Conservation (phyloP, 163 green algal species). For the Scenedesmus sp. region DNA sequence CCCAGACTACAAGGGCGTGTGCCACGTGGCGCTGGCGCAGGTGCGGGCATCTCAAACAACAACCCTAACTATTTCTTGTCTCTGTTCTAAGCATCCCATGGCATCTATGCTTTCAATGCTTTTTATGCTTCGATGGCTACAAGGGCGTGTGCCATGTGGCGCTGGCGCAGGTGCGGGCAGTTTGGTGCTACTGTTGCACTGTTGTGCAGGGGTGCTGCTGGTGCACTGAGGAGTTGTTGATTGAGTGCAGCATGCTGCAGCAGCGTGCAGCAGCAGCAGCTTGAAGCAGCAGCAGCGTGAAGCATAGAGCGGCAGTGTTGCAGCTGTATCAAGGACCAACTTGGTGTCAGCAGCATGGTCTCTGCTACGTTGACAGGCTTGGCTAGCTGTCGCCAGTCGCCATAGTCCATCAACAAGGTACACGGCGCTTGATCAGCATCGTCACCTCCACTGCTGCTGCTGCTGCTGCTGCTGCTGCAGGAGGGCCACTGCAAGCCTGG, state of each 20-base stretch:
- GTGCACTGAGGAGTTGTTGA: not conserved
- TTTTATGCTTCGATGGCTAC: not conserved
- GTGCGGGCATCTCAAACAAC: not conserved
- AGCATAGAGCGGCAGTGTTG: not conserved
- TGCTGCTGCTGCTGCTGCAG: conserved; percentile 74
- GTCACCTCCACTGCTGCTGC: conserved; percentile 92
- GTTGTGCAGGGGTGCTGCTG: not conserved
- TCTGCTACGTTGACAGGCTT: no score
- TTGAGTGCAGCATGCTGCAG: not conserved
- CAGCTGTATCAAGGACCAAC: not conserved
- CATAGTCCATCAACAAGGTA: no score
- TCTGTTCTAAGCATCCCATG: no score
- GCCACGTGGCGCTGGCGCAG: conserved; percentile 49
- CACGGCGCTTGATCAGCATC: conserved; percentile 46
- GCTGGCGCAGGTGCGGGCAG: conserved; percentile 83
- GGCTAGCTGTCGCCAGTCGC: no score
- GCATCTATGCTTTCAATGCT: no score
- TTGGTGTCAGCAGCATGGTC: no score
- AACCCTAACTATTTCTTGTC: no score
- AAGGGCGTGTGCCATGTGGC: conserved; percentile 75
- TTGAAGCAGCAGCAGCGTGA: not conserved
- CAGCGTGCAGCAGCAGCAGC: not conserved
- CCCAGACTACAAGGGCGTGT: conserved; percentile 96
- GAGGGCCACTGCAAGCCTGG: conserved; percentile 93
- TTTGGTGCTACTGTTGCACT: not conserved